Percentiles rank a stretch among this genome's conserved stretches.
phyloP scores from a whole-genome alignment of 371 early-diverging fungal genomes.

The Funneliformis caledonium region DNA sequence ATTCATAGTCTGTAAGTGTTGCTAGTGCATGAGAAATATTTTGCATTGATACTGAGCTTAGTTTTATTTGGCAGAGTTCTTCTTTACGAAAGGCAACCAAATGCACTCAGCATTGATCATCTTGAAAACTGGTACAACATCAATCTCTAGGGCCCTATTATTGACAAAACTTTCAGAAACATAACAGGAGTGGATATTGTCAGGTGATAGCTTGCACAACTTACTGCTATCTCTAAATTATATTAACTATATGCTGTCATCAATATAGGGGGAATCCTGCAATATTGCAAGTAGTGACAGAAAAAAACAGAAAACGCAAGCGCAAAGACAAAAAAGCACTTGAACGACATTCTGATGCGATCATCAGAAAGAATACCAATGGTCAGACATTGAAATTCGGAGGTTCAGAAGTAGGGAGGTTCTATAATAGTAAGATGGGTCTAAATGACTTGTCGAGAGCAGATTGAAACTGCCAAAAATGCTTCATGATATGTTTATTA shows the following conservation, averaged over 20 bases:
- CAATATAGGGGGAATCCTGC: constrained; percentile 22
- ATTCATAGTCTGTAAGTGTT: constrained; percentile 3
- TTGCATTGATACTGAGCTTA: background rate
- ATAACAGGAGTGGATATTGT: background rate
- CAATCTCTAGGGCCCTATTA: too few species aligned
- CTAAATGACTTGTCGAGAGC: constrained; percentile 1
- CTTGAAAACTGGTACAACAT: too few species aligned
- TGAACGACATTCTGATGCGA: constrained; percentile 8
- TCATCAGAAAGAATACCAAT: constrained; percentile 10
- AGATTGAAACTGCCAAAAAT: constrained; percentile 11
- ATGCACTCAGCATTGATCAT: too few species aligned
- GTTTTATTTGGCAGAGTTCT: too few species aligned
- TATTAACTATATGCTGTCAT: background rate
- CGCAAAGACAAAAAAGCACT: background rate
- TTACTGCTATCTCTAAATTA: background rate
- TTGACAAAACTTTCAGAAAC: too few species aligned
- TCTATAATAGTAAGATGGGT: background rate
- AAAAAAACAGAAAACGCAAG: constrained; percentile 28
- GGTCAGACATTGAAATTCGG: background rate
- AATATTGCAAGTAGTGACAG: constrained; percentile 16
- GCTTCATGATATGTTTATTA: background rate
- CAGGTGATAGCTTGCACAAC: background rate
- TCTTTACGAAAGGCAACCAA: too few species aligned
- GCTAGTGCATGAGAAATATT: background rate
- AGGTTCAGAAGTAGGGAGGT: background rate